A percentile compares a stretch with the other conserved stretches of the same genome.
Conservation (phyloP, 805 yeast genomes). For the Kodamaea neixiangensis region DNA sequence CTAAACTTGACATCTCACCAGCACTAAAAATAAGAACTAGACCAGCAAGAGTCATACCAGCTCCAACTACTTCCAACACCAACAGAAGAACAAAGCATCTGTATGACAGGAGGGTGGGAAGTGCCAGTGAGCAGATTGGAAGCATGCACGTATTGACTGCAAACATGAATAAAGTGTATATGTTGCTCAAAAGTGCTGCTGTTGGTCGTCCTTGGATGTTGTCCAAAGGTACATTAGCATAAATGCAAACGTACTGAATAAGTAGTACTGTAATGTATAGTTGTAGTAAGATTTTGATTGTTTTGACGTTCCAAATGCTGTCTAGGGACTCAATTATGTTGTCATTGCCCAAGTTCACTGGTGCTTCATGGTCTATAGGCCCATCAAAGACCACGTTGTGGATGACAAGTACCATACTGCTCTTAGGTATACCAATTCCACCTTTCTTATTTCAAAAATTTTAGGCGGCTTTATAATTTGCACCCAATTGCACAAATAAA, state of each 20-base stretch:
- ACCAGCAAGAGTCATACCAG: not conserved
- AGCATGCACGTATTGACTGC: constrained; percentile 20
- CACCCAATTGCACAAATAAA: constrained; percentile 3
- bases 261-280: constrained; percentile 25
- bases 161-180: constrained; percentile 22
- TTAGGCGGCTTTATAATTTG: not conserved
- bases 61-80: constrained; percentile 5
- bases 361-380: not conserved
- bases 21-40: not conserved
- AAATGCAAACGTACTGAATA: constrained; percentile 31
- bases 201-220: constrained; percentile 34
- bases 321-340: constrained; percentile 1
- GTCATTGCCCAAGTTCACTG: not conserved
- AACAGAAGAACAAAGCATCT: constrained; percentile 19
- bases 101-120: constrained; percentile 19
- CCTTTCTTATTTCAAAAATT: no score
- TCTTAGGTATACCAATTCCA: no score
- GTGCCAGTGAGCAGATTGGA: constrained; percentile 26
- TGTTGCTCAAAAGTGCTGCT: constrained; percentile 21
- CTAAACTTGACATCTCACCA: constrained; percentile 13
- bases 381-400: constrained; percentile 10
- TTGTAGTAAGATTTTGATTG: constrained; percentile 15
- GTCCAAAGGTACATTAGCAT: constrained; percentile 36
- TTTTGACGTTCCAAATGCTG: constrained; percentile 18
- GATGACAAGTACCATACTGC: constrained; percentile 3